Base-by-base conservation (phyloP, 495 filamentous ascomycete species). In the Xylaria curta region DNA sequence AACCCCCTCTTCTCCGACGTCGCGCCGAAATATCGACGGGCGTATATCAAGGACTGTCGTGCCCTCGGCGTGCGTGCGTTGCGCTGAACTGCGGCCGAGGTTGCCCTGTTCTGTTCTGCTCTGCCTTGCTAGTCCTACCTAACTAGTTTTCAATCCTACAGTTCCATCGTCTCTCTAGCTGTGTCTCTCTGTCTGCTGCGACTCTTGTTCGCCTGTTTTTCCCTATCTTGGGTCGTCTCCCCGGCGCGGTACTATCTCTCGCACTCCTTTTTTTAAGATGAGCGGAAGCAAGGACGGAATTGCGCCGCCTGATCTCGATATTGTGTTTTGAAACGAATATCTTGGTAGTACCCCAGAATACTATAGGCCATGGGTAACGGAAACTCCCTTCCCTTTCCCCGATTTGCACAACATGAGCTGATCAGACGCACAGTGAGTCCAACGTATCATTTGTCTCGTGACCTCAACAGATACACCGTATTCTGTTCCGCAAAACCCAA, bases 101-200 rank as follows among this genome's bases (percentile, higher is more conserved):
- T 38, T 17, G 51, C 53, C 53, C 49, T 59, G 36, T 26, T 46
- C 38, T 58, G 38, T 31, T 38, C 36, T 42, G 38, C 66, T 42
- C 47, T 51, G 66, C 47, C 40, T 60, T 36, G 49, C 65, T 56
- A 67, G 63, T 66, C 63, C 63, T 66, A 66, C 63, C 24, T 33
- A 46, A 4, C 15, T 63, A 6, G 3, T 63, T 53, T 4, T 7
- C 44, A 38, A 54, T 67, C 46, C 64, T 67, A 56, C 36, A 33
- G 64, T 54, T 54, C 21, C 64, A 53, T 56, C 46, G 47, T 26
- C 21, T 40, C 49, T 42, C 49, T 28, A 21, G 3, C 36, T 42
- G 49, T 44, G 51, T 28, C 19, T 28, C 47, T 68, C 33, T 33
- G n/a, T n/a, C 47, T 68, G 33, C 31, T 42, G 47, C n/a, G 33